Evolutionary conservation across 2,329 filamentous ascomycete species (phyloP), one percentile per base, ranked within the genome.

Genomic region (Cytospora chrysosperma): DNA sequence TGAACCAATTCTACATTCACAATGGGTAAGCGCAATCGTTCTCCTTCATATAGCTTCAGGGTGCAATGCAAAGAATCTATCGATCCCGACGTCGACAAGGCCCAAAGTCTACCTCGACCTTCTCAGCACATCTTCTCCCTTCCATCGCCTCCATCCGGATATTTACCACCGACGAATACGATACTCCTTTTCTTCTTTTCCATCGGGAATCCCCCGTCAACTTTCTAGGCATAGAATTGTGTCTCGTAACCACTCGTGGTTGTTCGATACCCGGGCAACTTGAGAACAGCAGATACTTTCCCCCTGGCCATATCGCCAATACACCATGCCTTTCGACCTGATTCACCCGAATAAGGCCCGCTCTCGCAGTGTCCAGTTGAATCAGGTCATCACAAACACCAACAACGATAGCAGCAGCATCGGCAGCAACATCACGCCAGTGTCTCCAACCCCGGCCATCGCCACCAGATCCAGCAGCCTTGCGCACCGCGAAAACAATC

Each of bases 361-460:
- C 63, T 76, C 78, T 62, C 78, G 77, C 68, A 84, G 81, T 69
- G 73, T 82, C 49, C 81, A 84, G 66, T 74, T 83, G 59, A 80
- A 83, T 64, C 76, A 73, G 63, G 66, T 65, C 5, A 59, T 69
- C 9, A 64, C 68, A 26, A 53, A 57, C n/a, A 62, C 62, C 37
- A 67, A 64, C n/a, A 52, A 56, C n/a, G 61, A 63, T 30, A 67
- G 62, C n/a, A 47, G 28, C 51, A 43, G 49, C 28, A 30, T 34
- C 3, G n/a, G n/a, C n/a, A n/a, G n/a, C n/a, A n/a, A 37, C 30
- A 63, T 34, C 3, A 67, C 62, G 62, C 24, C 67, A 59, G 52
- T 66, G 15, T 62, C 67, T 9, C 67, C 70, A 4, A 69, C 71
- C 7, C 70, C 73, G 5, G 55, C 70, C 27, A 69, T 74, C 12